Percentiles rank a stretch among this genome's conserved stretches.
Evolutionary conservation across 345 rosid species (phyloP).

Genomic region (Anastatica hierochuntica): DNA sequence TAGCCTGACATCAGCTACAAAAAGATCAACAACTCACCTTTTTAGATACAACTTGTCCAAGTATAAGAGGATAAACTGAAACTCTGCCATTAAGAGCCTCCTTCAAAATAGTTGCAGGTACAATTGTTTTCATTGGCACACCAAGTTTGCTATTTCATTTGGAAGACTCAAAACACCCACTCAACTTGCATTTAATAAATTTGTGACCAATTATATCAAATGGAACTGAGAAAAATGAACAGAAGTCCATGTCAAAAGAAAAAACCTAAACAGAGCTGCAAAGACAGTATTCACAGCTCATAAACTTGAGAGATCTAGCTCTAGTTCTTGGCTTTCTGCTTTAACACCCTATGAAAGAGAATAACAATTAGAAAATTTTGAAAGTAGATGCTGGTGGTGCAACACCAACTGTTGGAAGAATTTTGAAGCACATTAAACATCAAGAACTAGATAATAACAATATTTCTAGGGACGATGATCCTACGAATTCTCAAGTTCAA

Average conservation of each 20-base stretch:
- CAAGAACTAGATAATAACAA: not conserved
- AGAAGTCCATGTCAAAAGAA: not conserved
- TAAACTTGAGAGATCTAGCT: slow-evolving; percentile 93
- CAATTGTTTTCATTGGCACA: slow-evolving; percentile 95
- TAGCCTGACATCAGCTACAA: not conserved
- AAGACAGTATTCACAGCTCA: slow-evolving; percentile 95
- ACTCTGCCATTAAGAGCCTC: slow-evolving; percentile 88
- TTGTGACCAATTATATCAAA: not conserved
- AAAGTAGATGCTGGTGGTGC: not conserved
- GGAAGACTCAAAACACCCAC: not conserved
- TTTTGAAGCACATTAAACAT: not conserved
- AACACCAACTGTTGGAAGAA: not conserved
- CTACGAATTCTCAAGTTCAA: not conserved
- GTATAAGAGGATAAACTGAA: slow-evolving; percentile 47
- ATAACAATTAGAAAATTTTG: slow-evolving; percentile 3
- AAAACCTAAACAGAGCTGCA: slow-evolving; percentile 95
- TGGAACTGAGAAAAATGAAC: not conserved
- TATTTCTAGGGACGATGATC: not conserved
- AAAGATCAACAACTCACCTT: slow-evolving; percentile 42
- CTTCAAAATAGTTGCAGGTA: slow-evolving; percentile 87
- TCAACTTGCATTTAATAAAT: not conserved
- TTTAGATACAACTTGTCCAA: slow-evolving; percentile 55
- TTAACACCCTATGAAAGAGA: slow-evolving; percentile 65
- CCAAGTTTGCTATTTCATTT: slow-evolving; percentile 76
- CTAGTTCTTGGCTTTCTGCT: slow-evolving; percentile 82